Evolutionary conservation across 2,329 filamentous ascomycete genomes (phyloP).

Genomic region (Teratosphaeria epicoccoides): DNA sequence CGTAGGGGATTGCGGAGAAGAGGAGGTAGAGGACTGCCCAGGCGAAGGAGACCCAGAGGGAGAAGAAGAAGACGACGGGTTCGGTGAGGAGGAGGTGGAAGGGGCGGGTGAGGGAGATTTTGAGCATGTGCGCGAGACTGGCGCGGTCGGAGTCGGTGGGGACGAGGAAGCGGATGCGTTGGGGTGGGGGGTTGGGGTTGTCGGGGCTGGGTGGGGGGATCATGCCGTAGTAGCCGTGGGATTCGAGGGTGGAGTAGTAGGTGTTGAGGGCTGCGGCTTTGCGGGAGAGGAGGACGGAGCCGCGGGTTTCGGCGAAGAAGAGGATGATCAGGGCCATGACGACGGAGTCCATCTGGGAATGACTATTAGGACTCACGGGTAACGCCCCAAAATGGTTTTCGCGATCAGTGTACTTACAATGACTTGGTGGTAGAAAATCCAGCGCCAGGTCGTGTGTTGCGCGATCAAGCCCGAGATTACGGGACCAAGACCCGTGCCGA

Average conservation of each 20-base stretch:
- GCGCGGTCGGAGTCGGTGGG: conserved; percentile 66
- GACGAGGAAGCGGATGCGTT: conserved; percentile 61
- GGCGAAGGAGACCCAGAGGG: conserved; percentile 77
- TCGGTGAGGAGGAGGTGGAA: conserved; percentile 69
- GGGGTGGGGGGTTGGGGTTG: conserved; percentile 9
- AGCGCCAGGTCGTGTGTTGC: conserved; percentile 60
- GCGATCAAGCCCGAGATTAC: conserved; percentile 61
- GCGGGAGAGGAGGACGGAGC: conserved; percentile 64
- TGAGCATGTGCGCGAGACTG: conserved; percentile 58
- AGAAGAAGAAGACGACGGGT: conserved; percentile 75
- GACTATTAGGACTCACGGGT: too few relatives aligned
- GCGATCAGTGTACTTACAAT: too few relatives aligned
- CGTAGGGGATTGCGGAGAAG: conserved; percentile 68
- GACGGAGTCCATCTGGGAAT: conserved; percentile 48
- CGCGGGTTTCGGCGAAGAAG: conserved; percentile 73
- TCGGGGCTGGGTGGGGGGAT: conserved; percentile 31
- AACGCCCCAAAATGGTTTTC: too few relatives aligned
- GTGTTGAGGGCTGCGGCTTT: conserved; percentile 64
- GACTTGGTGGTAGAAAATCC: conserved; percentile 80
- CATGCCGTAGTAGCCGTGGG: conserved; percentile 48
- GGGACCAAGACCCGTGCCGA: conserved; percentile 71
- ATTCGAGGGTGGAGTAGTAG: conserved; percentile 68
- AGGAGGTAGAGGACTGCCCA: conserved; percentile 85
- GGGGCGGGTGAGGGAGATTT: conserved; percentile 62
- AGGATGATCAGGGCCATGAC: conserved; percentile 55